Conservation (phyloP, 805 yeast species). For the Alloascoidea hylecoeti region DNA sequence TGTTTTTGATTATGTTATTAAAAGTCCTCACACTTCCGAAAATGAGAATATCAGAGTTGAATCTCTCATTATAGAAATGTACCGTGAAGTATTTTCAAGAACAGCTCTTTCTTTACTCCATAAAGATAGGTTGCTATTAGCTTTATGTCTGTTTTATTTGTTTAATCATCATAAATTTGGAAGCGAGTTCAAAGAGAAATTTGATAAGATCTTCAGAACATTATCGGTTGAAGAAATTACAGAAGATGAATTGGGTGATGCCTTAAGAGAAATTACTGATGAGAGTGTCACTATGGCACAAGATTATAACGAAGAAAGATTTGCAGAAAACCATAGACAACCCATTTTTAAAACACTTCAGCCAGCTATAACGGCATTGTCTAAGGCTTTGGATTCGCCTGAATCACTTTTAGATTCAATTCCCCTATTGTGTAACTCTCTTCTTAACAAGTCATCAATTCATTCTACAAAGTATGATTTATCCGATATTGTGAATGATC, state of each 20-base stretch:
- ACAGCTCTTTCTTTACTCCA: constrained; percentile 32
- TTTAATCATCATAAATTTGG: background rate
- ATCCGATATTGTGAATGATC: constrained; percentile 12
- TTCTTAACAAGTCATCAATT: constrained; percentile 9
- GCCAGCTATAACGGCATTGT: background rate
- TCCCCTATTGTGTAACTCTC: constrained; percentile 10
- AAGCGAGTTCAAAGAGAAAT: background rate
- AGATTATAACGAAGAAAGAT: no score
- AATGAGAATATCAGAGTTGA: constrained; percentile 12
- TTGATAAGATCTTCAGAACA: no score
- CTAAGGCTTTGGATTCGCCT: constrained; percentile 1
- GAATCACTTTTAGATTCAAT: constrained; percentile 11
- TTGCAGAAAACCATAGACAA: background rate
- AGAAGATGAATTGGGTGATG: background rate
- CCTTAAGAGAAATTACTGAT: background rate
- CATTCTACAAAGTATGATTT: background rate
- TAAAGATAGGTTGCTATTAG: constrained; percentile 30
- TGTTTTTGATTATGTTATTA: constrained; percentile 20
- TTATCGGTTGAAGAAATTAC: no score
- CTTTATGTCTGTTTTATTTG: constrained; percentile 19
- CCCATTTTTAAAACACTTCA: background rate
- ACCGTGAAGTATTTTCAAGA: constrained; percentile 28
- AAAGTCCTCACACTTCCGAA: constrained; percentile 4
- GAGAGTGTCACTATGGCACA: no score
- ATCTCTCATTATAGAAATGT: constrained; percentile 22